Percentiles rank a stretch among this genome's conserved stretches.
Conservation (phyloP, 2,329 filamentous ascomycete species). For the Pochonia chlamydosporia region DNA sequence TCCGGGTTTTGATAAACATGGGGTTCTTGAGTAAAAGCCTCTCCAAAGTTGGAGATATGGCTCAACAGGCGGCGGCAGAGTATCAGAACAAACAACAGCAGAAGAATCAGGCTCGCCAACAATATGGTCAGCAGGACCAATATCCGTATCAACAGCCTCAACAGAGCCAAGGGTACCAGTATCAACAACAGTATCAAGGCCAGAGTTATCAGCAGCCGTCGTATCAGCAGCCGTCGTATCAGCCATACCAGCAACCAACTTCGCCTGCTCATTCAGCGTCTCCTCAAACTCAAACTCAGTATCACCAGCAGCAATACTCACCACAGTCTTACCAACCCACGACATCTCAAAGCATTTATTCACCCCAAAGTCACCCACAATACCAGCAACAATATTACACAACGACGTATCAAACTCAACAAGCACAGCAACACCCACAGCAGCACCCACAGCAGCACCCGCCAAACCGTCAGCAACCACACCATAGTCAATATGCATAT, state of each 20-base stretch:
- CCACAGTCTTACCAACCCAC: neutral
- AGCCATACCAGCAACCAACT: neutral
- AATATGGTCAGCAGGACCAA: neutral
- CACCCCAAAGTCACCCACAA: no score
- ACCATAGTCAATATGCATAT: neutral
- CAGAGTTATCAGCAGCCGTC: conserved; percentile 1
- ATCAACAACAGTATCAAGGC: neutral
- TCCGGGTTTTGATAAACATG: conserved; percentile 9
- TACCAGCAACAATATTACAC: no score
- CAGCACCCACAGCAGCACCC: no score
- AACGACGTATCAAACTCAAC: neutral
- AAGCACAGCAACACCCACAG: neutral
- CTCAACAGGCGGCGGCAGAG: conserved; percentile 15
- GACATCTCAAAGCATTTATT: neutral
- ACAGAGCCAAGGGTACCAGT: neutral
- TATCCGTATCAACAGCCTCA: neutral
- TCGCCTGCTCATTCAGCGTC: neutral
- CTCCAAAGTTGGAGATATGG: conserved; percentile 18
- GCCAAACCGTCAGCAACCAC: no score
- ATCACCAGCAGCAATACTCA: neutral
- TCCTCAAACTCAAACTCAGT: neutral
- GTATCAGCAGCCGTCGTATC: conserved; percentile 3
- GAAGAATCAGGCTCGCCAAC: conserved; percentile 3
- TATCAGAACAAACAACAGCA: conserved; percentile 13
- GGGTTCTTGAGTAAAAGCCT: conserved; percentile 16